Percentiles rank a stretch among this genome's conserved stretches.
Conservation (phyloP, 495 filamentous ascomycete genomes). For the Hypoxylon subgilvum region DNA sequence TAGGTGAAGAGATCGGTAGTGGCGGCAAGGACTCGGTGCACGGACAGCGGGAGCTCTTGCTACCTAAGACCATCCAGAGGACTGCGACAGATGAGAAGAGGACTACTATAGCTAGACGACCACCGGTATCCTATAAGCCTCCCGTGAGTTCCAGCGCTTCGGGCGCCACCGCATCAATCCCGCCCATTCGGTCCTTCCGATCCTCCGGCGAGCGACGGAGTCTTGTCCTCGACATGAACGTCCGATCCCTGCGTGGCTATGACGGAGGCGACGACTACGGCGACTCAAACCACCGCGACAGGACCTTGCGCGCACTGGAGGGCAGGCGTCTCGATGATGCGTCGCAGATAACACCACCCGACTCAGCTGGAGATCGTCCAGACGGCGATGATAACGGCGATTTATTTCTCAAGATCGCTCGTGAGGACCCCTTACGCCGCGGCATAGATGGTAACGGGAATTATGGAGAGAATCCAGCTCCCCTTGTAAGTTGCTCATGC, state of each 20-base stretch:
- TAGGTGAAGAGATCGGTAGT: constrained; percentile 35
- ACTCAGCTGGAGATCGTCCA: constrained; percentile 49
- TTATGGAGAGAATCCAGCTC: constrained; percentile 44
- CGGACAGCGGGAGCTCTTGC: constrained; percentile 49
- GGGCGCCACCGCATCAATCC: constrained; percentile 46
- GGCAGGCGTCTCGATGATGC: constrained; percentile 48
- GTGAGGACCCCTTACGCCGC: constrained; percentile 53
- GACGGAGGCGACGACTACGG: constrained; percentile 44
- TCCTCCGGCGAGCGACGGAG: constrained; percentile 58
- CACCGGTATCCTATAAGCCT: constrained; percentile 52
- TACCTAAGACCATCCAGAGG: constrained; percentile 43
- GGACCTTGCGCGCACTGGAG: constrained; percentile 56
- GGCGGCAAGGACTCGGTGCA: constrained; percentile 45
- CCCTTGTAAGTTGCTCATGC: constrained; percentile 47
- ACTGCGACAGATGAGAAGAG: constrained; percentile 49
- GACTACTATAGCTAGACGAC: constrained; percentile 44
- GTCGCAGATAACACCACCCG: constrained; percentile 48
- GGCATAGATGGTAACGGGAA: constrained; percentile 35
- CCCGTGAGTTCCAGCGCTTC: constrained; percentile 37
- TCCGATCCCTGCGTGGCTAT: constrained; percentile 41
- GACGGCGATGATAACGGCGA: constrained; percentile 58
- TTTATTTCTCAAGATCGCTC: constrained; percentile 60
- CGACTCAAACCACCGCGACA: constrained; percentile 55
- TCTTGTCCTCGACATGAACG: constrained; percentile 56
- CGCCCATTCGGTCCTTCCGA: constrained; percentile 58